Base-by-base conservation (phyloP, 2,329 filamentous ascomycete species). In the Cercospora zeae-maydis region DNA sequence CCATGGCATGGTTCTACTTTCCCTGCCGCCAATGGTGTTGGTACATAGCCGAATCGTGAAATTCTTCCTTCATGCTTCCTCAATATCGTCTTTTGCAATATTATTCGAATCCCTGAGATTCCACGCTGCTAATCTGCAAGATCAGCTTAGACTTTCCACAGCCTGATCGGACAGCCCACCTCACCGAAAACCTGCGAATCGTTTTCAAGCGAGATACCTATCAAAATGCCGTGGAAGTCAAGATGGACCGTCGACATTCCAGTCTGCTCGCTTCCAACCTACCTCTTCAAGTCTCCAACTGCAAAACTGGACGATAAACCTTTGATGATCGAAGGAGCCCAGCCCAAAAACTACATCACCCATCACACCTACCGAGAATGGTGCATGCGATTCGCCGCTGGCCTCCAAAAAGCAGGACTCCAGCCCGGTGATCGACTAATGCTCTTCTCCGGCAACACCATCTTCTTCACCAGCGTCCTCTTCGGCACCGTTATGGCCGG, bases 401-500 rank as follows among this genome's bases (percentile, higher is more conserved):
- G 91, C 1, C 62, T 75, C 37, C 80, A 80, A 47, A 82, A 83
- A 59, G 81, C 83, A 14, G 91, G 90, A 0, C 77, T 93, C 16
- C 77, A 86, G 65, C 78, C 79, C 0, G 88, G 89, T 10, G 90
- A 92, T 68, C 85, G 89, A 1, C 85, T 93, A 4, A 78, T 93
- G 52, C 77, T 93, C 19, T 93, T 88, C 76, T 88, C 88, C 0
- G 84, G 86, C 27, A 95, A 93, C 76, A 87, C 84, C 68, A 75
- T 93, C 11, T 91, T 88, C 78, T 91, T 88, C 72, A 88, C 90
- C 0, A 79, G 84, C 0, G 79, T 90, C 1, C 85, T 93, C 58
- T 81, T 92, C 75, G 90, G 90, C 14, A 81, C 89, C 14, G 49
- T 92, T 54, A 92, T 92, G 86, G 89, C 90, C 5, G 75, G 75